These are phyloP conservation scores for Lepiota venenata DNA, from an alignment of 768 basidiomycete species.

Conservation along the genomic window DNA sequence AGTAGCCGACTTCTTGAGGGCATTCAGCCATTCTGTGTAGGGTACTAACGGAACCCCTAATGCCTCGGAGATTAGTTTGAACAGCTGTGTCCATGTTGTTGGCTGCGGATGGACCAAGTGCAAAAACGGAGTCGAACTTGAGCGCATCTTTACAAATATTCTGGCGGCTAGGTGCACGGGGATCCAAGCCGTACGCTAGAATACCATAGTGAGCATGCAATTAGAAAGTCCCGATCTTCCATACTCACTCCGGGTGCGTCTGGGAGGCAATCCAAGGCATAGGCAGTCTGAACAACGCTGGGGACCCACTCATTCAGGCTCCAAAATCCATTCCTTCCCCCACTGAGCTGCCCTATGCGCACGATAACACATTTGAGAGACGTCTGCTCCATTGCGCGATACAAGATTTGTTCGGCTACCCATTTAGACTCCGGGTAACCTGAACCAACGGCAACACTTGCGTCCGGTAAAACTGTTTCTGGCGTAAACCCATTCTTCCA, in stretches of 20 bases:
- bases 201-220: neutral
- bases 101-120: conserved; percentile 28
- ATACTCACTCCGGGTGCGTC: conserved; percentile 24
- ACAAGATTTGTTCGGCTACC: conserved; percentile 33
- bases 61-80: conserved; percentile 16
- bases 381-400: conserved; percentile 23
- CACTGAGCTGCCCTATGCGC: conserved; percentile 42
- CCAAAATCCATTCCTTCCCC: conserved; percentile 41
- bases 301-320: conserved; percentile 43
- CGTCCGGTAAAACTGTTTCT: conserved; percentile 21
- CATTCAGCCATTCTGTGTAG: conserved; percentile 26
- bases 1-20: conserved; percentile 18
- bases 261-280: conserved; percentile 29
- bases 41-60: conserved; percentile 27
- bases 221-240: too few relatives aligned
- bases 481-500: conserved; percentile 16
- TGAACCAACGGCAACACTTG: conserved; percentile 24
- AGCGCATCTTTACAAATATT: conserved; percentile 19
- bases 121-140: conserved; percentile 9
- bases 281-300: conserved; percentile 28
- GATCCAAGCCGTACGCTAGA: conserved; percentile 26
- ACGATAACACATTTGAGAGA: conserved; percentile 28
- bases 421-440: conserved; percentile 42
- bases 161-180: conserved; percentile 27
- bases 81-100: conserved; percentile 18